Evolutionary conservation across 2,329 filamentous ascomycete species (phyloP), one percentile per base, ranked within the genome.

Genomic region (Simplicillium sp.): DNA sequence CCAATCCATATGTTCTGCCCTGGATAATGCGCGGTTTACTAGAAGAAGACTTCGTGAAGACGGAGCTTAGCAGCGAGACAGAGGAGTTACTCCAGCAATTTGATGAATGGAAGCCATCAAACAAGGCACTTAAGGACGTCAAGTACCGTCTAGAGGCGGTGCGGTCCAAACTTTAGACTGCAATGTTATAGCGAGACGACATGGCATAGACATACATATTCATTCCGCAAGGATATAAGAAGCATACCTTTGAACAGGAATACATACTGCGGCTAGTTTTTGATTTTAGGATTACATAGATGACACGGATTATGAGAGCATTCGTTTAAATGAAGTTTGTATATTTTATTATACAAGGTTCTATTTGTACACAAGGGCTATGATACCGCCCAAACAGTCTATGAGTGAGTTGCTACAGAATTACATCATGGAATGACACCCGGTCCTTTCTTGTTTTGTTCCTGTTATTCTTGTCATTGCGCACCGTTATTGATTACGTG

Each of bases 21-120:
- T 98, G 94, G 82, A 90, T 92, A 29, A 92, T 98, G 81, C 78
- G 92, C 7, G 92, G 92, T 1, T 66, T 98, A 43, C 65, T 98
- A 3, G 92, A 97, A 57, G 92, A 98, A 59, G 84, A 92, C 14
- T 80, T 87, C 53, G 90, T 97, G 17, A 88, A 84, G 59, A 85
- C 78, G 16, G 84, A 94, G 55, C 65, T 94, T 14, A 77, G 77
- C 28, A 64, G 72, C 2, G 92, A 98, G 63, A 87, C 87, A 7
- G 75, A 77, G 45, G 77, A 87, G 54, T 62, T 98, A 38, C 67
- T 98, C n/a, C 71, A 70, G 44, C 80, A 94, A 59, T 98, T 97
- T 60, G 89, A 97, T 57, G 80, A 86, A 40, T 98, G 92, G 92
- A 89, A 84, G 55, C 92, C 92, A 1, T 73, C 71, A 0, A 94